Evolutionary conservation across 768 basidiomycete species (phyloP), one percentile per base, ranked within the genome.

Genomic region (Tricholoma matsutake): DNA sequence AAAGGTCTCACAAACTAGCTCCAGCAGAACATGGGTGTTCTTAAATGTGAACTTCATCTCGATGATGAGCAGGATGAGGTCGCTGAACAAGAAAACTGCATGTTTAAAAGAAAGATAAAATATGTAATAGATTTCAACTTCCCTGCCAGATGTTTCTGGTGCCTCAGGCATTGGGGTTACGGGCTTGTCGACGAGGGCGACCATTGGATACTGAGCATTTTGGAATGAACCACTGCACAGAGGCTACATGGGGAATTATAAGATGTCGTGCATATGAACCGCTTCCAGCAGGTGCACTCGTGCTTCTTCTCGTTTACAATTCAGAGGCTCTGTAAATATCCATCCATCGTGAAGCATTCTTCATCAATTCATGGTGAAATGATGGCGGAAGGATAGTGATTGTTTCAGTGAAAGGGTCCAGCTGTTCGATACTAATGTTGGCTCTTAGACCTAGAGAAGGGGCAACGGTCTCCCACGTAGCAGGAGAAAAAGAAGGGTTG

Each of bases 181-280:
- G 25, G 47, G 59, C 59, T 51, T 56, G 29, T 61, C 59, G 18
- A 63, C 56, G 51, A 61, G n/a, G 41, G 49, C 59, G 59, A 61
- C 62, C 59, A 43, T 39, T 52, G 45, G 57, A 60, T 20, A 63
- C 25, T 22, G 55, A 53, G 25, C 59, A 63, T 13, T 61, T 51
- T 45, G 64, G 58, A 52, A 64, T 34, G 22, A 55, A 56, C 62
- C 62, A 59, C 52, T 51, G 57, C 47, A n/a, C 28, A 57, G 32
- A n/a, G 28, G n/a, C 49, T 57, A 49, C 31, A 47, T 11, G 28
- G 47, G 49, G 49, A 51, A 11, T 29, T 28, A 51, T 51, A 51
- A 28, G 49, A 51, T 29, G 49, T 29, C 13, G 28, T 25, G 16
- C 28, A 29, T 49, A 29, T 14, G 49, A 51, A 29, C 49, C 49